These are phyloP conservation scores for Hortaea werneckii DNA, from an alignment of 2,329 filamentous ascomycete species.

Conservation along the genomic window DNA sequence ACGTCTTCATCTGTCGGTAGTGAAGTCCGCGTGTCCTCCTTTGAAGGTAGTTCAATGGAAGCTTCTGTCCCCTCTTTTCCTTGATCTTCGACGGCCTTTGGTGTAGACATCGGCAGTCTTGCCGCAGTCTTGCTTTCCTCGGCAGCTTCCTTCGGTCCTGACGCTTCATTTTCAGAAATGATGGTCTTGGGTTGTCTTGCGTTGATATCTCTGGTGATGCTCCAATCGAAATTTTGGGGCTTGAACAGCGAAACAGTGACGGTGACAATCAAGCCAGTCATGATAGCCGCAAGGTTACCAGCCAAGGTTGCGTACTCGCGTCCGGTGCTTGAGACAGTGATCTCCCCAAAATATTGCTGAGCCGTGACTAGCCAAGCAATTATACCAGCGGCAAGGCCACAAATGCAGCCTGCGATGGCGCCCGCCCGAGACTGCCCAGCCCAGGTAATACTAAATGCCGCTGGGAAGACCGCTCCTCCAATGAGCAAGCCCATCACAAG, in stretches of 20 bases:
- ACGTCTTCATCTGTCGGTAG: not conserved
- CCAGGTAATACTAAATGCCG: slow-evolving; percentile 35
- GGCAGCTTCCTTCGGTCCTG: not conserved
- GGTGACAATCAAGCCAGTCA: slow-evolving; percentile 33
- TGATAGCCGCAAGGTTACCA: slow-evolving; percentile 30
- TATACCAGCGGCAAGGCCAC: slow-evolving; percentile 33
- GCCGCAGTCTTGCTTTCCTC: not conserved
- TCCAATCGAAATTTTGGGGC: slow-evolving; percentile 32
- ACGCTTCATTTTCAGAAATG: not conserved
- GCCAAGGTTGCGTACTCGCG: slow-evolving; percentile 30
- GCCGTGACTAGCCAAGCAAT: slow-evolving; percentile 32
- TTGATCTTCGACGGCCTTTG: not conserved
- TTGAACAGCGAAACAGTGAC: slow-evolving; percentile 27
- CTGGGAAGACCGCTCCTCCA: slow-evolving; percentile 33
- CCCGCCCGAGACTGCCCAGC: slow-evolving; percentile 35
- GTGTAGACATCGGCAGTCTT: not conserved
- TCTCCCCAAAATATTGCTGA: slow-evolving; percentile 24
- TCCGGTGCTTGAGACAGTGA: slow-evolving; percentile 30
- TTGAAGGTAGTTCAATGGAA: not conserved
- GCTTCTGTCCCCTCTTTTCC: not conserved
- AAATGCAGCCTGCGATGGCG: slow-evolving; percentile 34
- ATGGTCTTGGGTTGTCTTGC: slow-evolving; percentile 8
- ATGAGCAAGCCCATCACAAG: slow-evolving; percentile 30
- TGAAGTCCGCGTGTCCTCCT: not conserved
- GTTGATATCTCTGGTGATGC: slow-evolving; percentile 29